Conservation (phyloP, 257 asterid species). For the Solanum okadae region DNA sequence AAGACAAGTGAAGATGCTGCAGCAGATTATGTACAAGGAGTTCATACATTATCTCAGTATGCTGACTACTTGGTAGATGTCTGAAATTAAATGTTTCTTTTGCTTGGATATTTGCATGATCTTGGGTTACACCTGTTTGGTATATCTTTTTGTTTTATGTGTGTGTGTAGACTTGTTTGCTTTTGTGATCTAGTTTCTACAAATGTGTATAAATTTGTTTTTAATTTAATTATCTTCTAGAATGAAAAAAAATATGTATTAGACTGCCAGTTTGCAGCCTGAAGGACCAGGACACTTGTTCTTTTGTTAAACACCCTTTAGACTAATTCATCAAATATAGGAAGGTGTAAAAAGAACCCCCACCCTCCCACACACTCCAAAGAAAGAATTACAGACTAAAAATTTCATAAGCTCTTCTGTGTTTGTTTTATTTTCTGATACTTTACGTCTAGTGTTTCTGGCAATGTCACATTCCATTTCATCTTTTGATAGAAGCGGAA, state of each 20-base stretch:
- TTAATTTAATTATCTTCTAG: not conserved
- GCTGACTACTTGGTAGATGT: slow-evolving; percentile 89
- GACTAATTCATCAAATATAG: not conserved
- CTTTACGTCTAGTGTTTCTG: not conserved
- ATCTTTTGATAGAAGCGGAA: not conserved
- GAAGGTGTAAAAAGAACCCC: not conserved
- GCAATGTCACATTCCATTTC: not conserved
- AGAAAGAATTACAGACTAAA: not conserved
- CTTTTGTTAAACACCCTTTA: not conserved
- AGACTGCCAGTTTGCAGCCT: not conserved
- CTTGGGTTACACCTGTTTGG: not conserved
- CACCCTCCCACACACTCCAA: no score
- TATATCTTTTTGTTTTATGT: not conserved
- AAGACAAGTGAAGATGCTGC: slow-evolving; percentile 96
- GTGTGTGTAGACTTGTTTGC: not conserved
- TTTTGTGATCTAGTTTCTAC: not conserved
- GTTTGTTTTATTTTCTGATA: not conserved
- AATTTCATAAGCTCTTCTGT: not conserved
- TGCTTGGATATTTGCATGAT: not conserved
- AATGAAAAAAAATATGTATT: not conserved
- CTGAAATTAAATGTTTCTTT: not conserved
- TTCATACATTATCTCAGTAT: slow-evolving; percentile 92
- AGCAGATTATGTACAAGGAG: slow-evolving; percentile 98
- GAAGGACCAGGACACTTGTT: not conserved
- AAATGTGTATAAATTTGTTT: not conserved